A percentile compares a stretch with the other conserved stretches of the same genome.
These are phyloP conservation scores for Phyllosticta ampelicida DNA, from an alignment of 2,329 filamentous ascomycete genomes.

Conservation along the genomic window DNA sequence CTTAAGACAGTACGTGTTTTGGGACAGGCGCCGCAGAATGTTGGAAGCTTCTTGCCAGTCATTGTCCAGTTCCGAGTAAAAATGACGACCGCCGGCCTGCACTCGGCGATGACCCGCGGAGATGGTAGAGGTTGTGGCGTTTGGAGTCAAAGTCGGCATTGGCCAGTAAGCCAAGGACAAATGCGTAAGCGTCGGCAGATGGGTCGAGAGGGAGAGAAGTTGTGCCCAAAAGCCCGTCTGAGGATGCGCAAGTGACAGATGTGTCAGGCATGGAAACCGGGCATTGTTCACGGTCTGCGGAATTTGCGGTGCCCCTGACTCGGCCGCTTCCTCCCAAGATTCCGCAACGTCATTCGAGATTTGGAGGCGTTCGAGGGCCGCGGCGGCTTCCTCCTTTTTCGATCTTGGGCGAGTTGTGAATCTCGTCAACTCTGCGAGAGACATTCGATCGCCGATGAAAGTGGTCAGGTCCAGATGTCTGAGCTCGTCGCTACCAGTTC, in stretches of 20 bases:
- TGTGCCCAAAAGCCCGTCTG: conserved; percentile 43
- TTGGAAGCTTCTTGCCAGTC: conserved; percentile 47
- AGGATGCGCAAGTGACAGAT: conserved; percentile 48
- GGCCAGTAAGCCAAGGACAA: conserved; percentile 55
- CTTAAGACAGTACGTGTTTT: conserved; percentile 46
- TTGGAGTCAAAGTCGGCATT: conserved; percentile 45
- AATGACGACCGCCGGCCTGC: conserved; percentile 40
- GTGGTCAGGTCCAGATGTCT: conserved; percentile 43
- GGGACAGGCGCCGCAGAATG: conserved; percentile 45
- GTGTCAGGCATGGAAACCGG: conserved; percentile 44
- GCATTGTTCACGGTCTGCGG: conserved; percentile 5
- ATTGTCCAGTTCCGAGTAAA: conserved; percentile 43
- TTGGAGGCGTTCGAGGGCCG: conserved; percentile 14
- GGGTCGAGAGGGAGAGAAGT: conserved; percentile 42
- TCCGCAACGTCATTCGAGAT: conserved; percentile 23
- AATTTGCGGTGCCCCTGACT: conserved; percentile 9
- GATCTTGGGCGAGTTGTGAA: conserved; percentile 22
- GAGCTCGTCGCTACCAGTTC: conserved; percentile 34
- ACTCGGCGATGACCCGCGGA: conserved; percentile 32
- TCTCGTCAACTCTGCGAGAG: conserved; percentile 39
- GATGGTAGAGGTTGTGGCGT: conserved; percentile 37
- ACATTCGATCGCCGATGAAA: conserved; percentile 39
- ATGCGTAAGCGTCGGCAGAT: conserved; percentile 48
- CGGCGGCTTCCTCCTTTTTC: conserved; percentile 9
- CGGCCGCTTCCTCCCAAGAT: conserved; percentile 34